These are phyloP conservation scores for Vitis riparia DNA, from an alignment of 164 flowering plant species.

Conservation along the genomic window DNA sequence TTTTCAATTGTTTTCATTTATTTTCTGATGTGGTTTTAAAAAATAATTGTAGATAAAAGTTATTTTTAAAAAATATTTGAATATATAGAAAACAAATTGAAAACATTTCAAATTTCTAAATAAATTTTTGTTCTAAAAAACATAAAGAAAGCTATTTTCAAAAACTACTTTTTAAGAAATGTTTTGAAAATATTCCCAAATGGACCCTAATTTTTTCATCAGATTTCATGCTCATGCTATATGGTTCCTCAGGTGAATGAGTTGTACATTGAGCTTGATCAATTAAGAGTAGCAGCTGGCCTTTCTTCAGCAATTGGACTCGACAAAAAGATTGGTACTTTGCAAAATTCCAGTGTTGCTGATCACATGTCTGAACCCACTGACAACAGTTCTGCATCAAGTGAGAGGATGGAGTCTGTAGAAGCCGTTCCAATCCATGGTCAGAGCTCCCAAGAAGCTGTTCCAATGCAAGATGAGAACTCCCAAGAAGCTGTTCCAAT, in stretches of 20 bases:
- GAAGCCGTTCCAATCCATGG: conserved; percentile 19
- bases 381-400: conserved; percentile 13
- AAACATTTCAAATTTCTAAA: no score
- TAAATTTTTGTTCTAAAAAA: no score
- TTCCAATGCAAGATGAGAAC: conserved; percentile 14
- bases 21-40: no score
- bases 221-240: neutral
- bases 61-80: no score
- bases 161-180: no score
- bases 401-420: conserved; percentile 13
- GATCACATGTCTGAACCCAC: conserved; percentile 15
- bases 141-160: no score
- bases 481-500: conserved; percentile 10
- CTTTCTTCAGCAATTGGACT: conserved; percentile 16
- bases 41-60: no score
- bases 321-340: conserved; percentile 7
- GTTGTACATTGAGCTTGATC: conserved; percentile 47
- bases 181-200: no score
- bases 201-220: neutral
- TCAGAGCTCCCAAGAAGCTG: conserved; percentile 8
- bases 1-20: no score
- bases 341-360: conserved; percentile 8
- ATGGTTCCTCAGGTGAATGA: conserved; percentile 57
- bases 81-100: no score
- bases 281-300: conserved; percentile 7